A percentile compares a stretch with the other conserved stretches of the same genome.
Conservation (phyloP, 2,329 filamentous ascomycete species). For the Sclerotinia minor region DNA sequence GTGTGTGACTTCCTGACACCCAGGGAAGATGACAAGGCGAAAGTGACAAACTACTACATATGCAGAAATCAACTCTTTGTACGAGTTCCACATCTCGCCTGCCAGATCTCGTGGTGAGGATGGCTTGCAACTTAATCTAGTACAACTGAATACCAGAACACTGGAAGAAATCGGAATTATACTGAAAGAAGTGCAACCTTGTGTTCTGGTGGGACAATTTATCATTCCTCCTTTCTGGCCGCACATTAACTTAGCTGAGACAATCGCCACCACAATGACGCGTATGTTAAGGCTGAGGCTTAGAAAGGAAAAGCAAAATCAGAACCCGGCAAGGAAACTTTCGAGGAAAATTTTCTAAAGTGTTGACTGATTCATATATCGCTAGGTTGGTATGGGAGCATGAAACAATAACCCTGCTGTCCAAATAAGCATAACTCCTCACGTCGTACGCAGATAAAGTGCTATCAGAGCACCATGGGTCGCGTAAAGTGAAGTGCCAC, state of each 20-base stretch:
- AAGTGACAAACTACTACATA: not conserved
- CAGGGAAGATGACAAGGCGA: not conserved
- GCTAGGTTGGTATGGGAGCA: not conserved
- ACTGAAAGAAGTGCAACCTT: not conserved
- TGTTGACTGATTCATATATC: not conserved
- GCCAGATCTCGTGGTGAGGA: not conserved
- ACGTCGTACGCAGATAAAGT: not conserved
- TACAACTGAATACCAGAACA: constrained; percentile 13
- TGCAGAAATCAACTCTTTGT: not conserved
- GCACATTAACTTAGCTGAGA: not conserved
- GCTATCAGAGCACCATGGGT: not conserved
- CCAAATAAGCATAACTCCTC: not conserved
- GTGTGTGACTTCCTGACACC: not conserved
- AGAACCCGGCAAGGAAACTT: not conserved
- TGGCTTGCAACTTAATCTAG: constrained; percentile 11
- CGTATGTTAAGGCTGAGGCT: constrained; percentile 16
- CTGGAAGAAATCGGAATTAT: constrained; percentile 5
- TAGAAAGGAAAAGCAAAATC: not conserved
- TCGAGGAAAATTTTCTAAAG: not conserved
- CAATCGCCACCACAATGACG: constrained; percentile 6
- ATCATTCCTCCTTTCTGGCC: not conserved
- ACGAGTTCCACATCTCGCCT: not conserved
- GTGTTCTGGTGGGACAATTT: constrained; percentile 1
- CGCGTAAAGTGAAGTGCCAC: not conserved
- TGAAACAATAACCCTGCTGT: not conserved